phyloP scores from a whole-genome alignment of 2,329 filamentous ascomycete species.

The Apiospora phragmitis region DNA sequence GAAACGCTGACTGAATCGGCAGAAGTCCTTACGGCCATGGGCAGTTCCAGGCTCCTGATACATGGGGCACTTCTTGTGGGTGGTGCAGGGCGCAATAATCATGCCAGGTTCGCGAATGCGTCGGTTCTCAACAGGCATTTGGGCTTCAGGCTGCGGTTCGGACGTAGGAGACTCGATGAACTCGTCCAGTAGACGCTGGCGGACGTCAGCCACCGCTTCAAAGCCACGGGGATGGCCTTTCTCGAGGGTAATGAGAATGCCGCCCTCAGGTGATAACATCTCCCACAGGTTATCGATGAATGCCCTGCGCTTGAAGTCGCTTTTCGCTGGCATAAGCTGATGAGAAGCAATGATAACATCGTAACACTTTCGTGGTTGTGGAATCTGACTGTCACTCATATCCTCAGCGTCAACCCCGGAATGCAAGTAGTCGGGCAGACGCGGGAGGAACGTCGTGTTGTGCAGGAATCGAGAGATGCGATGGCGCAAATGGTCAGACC shows the following conservation, averaged over 20 bases:
- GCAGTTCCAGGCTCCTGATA: slow-evolving; percentile 71
- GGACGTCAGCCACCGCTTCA: slow-evolving; percentile 83
- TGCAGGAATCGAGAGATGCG: slow-evolving; percentile 76
- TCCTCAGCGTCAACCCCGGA: slow-evolving; percentile 58
- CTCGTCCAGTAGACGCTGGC: slow-evolving; percentile 74
- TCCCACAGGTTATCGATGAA: slow-evolving; percentile 89
- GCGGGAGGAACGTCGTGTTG: slow-evolving; percentile 88
- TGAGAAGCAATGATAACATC: slow-evolving; percentile 92
- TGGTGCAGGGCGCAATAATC: slow-evolving; percentile 80
- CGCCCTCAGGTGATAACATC: slow-evolving; percentile 78
- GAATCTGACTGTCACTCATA: slow-evolving; percentile 56
- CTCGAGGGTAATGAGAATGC: slow-evolving; percentile 83
- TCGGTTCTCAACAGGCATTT: slow-evolving; percentile 36
- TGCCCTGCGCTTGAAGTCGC: slow-evolving; percentile 75
- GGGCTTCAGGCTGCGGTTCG: slow-evolving; percentile 37
- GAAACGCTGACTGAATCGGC: slow-evolving; percentile 87
- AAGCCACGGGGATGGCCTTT: slow-evolving; percentile 92
- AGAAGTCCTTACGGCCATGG: slow-evolving; percentile 81
- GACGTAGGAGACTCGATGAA: slow-evolving; percentile 47
- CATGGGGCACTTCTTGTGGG: slow-evolving; percentile 87
- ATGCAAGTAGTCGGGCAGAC: slow-evolving; percentile 83
- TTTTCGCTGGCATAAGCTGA: slow-evolving; percentile 72
- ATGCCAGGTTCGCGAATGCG: slow-evolving; percentile 59
- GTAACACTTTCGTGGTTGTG: slow-evolving; percentile 71
- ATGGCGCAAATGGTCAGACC: slow-evolving; percentile 71